Base-by-base conservation (phyloP, 2,329 filamentous ascomycete species). In the Sclerotinia glacialis region DNA sequence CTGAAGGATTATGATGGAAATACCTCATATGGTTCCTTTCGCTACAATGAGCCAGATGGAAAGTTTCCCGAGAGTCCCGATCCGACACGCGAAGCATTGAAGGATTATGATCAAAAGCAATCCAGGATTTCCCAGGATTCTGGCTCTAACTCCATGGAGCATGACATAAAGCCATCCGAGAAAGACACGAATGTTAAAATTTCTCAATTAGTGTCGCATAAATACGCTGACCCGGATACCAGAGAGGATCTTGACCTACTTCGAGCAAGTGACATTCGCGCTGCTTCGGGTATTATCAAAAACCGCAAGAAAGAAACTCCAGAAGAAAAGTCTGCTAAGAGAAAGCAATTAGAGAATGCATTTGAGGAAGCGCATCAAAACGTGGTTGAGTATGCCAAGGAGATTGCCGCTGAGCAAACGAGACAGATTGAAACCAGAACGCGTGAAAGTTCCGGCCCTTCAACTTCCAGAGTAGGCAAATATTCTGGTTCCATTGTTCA, bases 1-100 rank as follows among this genome's bases (percentile, higher is more conserved):
- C 76, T 77, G 7, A 76, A 77, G 67, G 71, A 77, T 2, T 81
- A 81, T 63, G 75, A 79, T 1, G 77, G 80, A 18, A 31, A 26
- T 26, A 31, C 54, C 6, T 50, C 60, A 18, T 53, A 76, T 65
- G 67, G 68, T 42, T 67, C 73, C 4, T 67, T 72, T 46, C 64
- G 66, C 12, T 66, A 71, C 42, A 70, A 74, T 12, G 71, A 77
- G 52, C 71, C 71, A 2, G 70, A 74, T 34, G 70, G 68, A 54
- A 72, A 73, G 23, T 31, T 68, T 2, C 28, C 69, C 6, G 68
- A 71, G 8, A 74, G 59, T n/a, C 68, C 74, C 28, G 70, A 74
- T 60, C 75, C 74, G 31, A 21, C 50, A 34, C 50, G 67, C 40
- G 77, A 78, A 40, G 68, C 75, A n/a, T 76, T 78, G 6, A 77